These are phyloP conservation scores for Dipodascopsis uninucleata DNA, from an alignment of 805 yeast species.

Conservation along the genomic window DNA sequence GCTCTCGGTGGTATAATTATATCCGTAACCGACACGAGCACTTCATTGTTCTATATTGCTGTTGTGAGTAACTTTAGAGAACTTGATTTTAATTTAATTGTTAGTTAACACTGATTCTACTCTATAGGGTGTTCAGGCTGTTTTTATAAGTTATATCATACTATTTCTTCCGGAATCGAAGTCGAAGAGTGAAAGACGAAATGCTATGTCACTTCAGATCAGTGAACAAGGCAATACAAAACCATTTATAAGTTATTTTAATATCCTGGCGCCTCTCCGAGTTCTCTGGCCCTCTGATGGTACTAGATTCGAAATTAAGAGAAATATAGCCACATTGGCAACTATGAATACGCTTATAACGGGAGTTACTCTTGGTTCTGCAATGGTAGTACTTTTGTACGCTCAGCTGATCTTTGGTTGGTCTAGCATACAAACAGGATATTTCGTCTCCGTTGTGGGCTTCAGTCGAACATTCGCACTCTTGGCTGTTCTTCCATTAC, in stretches of 20 bases:
- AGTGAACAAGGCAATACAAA: background rate
- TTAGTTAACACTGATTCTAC: background rate
- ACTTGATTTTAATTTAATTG: background rate
- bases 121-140: slow-evolving; percentile 1
- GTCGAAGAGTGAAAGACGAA: slow-evolving; percentile 3
- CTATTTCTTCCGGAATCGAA: slow-evolving; percentile 22
- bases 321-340: slow-evolving; percentile 14
- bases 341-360: slow-evolving; percentile 16
- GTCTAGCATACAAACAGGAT: slow-evolving; percentile 35
- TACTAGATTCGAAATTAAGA: slow-evolving; percentile 10
- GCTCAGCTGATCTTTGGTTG: slow-evolving; percentile 33
- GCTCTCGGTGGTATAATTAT: slow-evolving; percentile 28
- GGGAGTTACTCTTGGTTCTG: slow-evolving; percentile 17
- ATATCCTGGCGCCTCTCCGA: slow-evolving; percentile 30
- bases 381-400: slow-evolving; percentile 27
- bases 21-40: slow-evolving; percentile 5
- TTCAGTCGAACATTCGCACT: slow-evolving; percentile 29
- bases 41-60: slow-evolving; percentile 12
- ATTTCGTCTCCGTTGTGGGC: slow-evolving; percentile 32
- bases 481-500: slow-evolving; percentile 29
- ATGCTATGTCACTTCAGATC: background rate
- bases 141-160: slow-evolving; percentile 1
- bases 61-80: slow-evolving; percentile 4
- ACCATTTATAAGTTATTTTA: slow-evolving; percentile 10
- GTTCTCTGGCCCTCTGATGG: slow-evolving; percentile 26